phyloP scores from a whole-genome alignment of 768 basidiomycete genomes.

The Suillus weaverae region DNA sequence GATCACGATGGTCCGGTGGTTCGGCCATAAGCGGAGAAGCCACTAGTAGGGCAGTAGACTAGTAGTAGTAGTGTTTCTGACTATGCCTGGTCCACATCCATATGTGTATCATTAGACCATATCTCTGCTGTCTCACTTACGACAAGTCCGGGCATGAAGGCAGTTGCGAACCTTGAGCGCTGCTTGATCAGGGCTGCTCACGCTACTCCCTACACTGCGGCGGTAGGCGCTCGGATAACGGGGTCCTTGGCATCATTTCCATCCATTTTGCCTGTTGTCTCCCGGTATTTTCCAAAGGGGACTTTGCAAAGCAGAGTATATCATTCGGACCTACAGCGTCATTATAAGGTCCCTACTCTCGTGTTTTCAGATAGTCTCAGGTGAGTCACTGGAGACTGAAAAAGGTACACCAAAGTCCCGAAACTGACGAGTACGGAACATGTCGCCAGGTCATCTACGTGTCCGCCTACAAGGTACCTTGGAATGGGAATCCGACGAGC shows the following conservation, averaged over 20 bases:
- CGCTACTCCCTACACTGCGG: neutral
- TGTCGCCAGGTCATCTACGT: conserved; percentile 17
- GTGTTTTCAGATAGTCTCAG: neutral
- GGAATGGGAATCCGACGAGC: conserved; percentile 25
- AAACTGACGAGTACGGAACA: conserved; percentile 5
- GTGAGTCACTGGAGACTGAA: conserved; percentile 1
- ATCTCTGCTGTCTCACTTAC: neutral
- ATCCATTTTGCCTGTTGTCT: neutral
- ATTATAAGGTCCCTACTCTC: neutral
- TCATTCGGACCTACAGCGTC: neutral
- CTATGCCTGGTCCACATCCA: neutral
- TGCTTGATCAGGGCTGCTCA: conserved; percentile 5
- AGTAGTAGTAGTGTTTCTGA: neutral
- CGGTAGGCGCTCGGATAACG: neutral
- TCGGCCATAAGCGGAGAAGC: neutral
- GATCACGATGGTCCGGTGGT: too few species aligned
- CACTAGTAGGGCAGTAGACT: too few species aligned
- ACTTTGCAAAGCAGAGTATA: neutral
- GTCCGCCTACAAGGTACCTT: neutral
- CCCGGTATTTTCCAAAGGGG: neutral
- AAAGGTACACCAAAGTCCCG: conserved; percentile 1
- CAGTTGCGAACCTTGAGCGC: neutral
- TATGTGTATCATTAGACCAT: neutral
- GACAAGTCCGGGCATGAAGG: conserved; percentile 1
- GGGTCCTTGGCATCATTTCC: conserved; percentile 3